phyloP scores from a whole-genome alignment of 345 rosid species.

The Linum trigynum region DNA sequence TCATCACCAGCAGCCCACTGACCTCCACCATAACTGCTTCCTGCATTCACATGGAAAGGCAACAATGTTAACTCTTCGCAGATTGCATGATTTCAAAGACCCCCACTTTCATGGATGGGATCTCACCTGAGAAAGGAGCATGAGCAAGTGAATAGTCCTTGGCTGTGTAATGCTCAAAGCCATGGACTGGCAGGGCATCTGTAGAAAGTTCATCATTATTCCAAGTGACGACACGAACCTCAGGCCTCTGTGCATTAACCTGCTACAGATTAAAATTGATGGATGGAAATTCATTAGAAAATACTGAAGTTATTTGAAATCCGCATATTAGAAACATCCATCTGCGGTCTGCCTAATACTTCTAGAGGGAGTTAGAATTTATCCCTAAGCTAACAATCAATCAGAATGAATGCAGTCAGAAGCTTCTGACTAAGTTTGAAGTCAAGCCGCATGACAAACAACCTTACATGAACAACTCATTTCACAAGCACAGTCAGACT shows the following conservation, averaged over 20 bases:
- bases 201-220: slow-evolving; percentile 93
- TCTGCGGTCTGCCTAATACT: neutral
- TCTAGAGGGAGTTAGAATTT: neutral
- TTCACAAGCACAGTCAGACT: neutral
- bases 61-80: slow-evolving; percentile 15
- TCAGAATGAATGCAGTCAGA: neutral
- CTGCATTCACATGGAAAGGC: slow-evolving; percentile 33
- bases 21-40: slow-evolving; percentile 98
- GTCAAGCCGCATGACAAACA: neutral
- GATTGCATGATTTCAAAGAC: slow-evolving; percentile 13
- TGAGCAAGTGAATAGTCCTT: slow-evolving; percentile 96
- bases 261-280: slow-evolving; percentile 24
- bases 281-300: neutral
- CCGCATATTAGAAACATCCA: slow-evolving; percentile 10
- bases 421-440: neutral
- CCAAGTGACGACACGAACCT: slow-evolving; percentile 87
- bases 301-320: neutral
- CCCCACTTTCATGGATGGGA: slow-evolving; percentile 16
- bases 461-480: neutral
- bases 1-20: slow-evolving; percentile 99
- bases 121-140: slow-evolving; percentile 91
- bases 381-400: neutral
- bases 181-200: slow-evolving; percentile 93
- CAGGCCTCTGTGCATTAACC: slow-evolving; percentile 98
- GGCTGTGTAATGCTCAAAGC: slow-evolving; percentile 97